Percentiles rank a stretch among this genome's conserved stretches.
phyloP scores from a whole-genome alignment of 208 protist species.

The Strigomonas galati region DNA sequence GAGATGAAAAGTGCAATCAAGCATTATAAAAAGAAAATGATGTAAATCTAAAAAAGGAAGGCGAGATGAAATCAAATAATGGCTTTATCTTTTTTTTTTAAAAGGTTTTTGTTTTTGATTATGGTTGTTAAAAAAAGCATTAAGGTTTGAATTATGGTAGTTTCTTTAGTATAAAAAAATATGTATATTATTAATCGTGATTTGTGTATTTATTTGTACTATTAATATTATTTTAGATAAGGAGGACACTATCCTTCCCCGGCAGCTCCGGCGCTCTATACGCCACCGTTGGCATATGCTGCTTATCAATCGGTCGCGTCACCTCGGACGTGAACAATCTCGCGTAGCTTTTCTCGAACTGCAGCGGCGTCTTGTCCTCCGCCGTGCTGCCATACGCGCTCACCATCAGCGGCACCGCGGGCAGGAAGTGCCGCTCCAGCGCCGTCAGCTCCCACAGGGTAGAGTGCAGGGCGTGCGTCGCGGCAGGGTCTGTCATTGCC shows the following conservation, averaged over 20 bases:
- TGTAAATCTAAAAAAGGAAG: too few relatives aligned
- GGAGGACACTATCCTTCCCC: slow-evolving; percentile 37
- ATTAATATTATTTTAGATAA: slow-evolving; percentile 13
- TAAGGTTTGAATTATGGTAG: not conserved
- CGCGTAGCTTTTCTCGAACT: slow-evolving; percentile 84
- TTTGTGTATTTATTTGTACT: too few relatives aligned
- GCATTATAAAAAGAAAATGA: too few relatives aligned
- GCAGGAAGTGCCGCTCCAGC: slow-evolving; percentile 84
- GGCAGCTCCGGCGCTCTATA: slow-evolving; percentile 44
- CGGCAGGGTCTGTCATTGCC: slow-evolving; percentile 16
- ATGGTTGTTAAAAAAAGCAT: not conserved
- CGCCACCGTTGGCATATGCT: slow-evolving; percentile 63
- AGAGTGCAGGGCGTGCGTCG: slow-evolving; percentile 66
- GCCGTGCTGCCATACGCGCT: slow-evolving; percentile 71
- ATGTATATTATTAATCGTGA: too few relatives aligned
- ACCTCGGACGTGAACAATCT: slow-evolving; percentile 83
- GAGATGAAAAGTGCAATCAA: too few relatives aligned
- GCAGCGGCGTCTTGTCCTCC: slow-evolving; percentile 79
- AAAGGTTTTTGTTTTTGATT: not conserved
- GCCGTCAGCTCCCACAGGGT: slow-evolving; percentile 88
- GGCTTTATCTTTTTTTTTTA: too few relatives aligned
- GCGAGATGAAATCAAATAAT: too few relatives aligned
- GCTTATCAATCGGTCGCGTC: slow-evolving; percentile 52
- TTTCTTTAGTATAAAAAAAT: slow-evolving; percentile 6
- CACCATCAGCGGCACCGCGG: slow-evolving; percentile 83